phyloP scores from a whole-genome alignment of 257 asterid species.

The Nicotiana otophora region DNA sequence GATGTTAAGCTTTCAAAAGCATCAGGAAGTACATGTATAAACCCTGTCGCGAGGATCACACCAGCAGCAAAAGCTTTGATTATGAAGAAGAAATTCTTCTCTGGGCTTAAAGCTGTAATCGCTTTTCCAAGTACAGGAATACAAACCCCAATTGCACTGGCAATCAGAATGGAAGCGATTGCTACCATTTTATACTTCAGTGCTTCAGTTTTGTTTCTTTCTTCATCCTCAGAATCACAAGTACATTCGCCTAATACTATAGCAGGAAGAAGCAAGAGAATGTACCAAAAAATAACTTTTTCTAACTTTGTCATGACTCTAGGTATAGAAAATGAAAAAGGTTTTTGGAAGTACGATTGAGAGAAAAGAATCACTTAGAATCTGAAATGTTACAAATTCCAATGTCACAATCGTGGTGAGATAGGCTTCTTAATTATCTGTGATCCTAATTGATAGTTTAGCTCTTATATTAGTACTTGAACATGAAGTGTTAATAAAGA shows the following conservation, averaged over 20 bases:
- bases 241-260: background rate
- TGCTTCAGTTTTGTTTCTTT: background rate
- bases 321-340: background rate
- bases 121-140: constrained; percentile 17
- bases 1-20: constrained; percentile 16
- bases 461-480: background rate
- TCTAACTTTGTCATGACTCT: background rate
- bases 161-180: constrained; percentile 13
- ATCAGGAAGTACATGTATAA: constrained; percentile 24
- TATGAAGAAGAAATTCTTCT: constrained; percentile 17
- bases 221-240: constrained; percentile 5
- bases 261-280: background rate
- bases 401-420: background rate
- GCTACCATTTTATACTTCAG: constrained; percentile 23
- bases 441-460: background rate
- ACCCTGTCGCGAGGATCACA: constrained; percentile 19
- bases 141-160: constrained; percentile 22
- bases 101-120: constrained; percentile 15
- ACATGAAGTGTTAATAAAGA: background rate
- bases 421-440: background rate
- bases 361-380: background rate
- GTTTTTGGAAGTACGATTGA: background rate
- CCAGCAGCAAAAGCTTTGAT: constrained; percentile 28
- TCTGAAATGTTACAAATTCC: background rate
- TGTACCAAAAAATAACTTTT: background rate